Conservation (phyloP, 768 basidiomycete genomes). For the Termitomyces bulborhizus region DNA sequence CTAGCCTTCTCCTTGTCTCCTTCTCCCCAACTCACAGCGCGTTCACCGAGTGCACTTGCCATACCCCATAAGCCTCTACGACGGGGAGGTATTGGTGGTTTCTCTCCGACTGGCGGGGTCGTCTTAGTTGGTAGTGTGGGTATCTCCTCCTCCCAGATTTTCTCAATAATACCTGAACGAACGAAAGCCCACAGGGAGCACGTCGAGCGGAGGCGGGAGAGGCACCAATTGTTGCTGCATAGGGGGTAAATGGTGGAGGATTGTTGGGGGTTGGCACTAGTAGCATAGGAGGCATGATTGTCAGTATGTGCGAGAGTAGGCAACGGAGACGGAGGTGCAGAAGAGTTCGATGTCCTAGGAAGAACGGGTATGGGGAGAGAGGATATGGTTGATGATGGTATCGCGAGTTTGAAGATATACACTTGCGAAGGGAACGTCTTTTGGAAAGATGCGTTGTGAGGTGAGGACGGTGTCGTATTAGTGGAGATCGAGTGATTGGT, state of each 20-base stretch:
- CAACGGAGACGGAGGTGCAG: slow-evolving; percentile 17
- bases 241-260: slow-evolving; percentile 66
- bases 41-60: slow-evolving; percentile 55
- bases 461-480: slow-evolving; percentile 24
- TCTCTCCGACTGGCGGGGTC: slow-evolving; percentile 23
- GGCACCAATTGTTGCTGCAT: slow-evolving; percentile 82
- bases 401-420: slow-evolving; percentile 62
- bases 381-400: slow-evolving; percentile 24
- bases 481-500: slow-evolving; percentile 22
- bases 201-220: slow-evolving; percentile 75
- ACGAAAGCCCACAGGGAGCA: slow-evolving; percentile 90
- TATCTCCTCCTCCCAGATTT: slow-evolving; percentile 82
- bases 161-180: slow-evolving; percentile 73
- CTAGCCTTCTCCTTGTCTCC: slow-evolving; percentile 33
- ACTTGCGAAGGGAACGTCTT: slow-evolving; percentile 38
- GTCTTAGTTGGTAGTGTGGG: slow-evolving; percentile 26
- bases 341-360: slow-evolving; percentile 14
- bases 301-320: slow-evolving; percentile 26
- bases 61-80: slow-evolving; percentile 63
- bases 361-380: slow-evolving; percentile 26
- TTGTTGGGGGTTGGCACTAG: slow-evolving; percentile 18
- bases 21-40: slow-evolving; percentile 50
- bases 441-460: slow-evolving; percentile 20
- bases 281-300: slow-evolving; percentile 12
- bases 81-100: slow-evolving; percentile 60